Percentiles rank a stretch among this genome's conserved stretches.
Evolutionary conservation across 2,329 filamentous ascomycete species (phyloP).

Genomic region (Pezicula carpinea): DNA sequence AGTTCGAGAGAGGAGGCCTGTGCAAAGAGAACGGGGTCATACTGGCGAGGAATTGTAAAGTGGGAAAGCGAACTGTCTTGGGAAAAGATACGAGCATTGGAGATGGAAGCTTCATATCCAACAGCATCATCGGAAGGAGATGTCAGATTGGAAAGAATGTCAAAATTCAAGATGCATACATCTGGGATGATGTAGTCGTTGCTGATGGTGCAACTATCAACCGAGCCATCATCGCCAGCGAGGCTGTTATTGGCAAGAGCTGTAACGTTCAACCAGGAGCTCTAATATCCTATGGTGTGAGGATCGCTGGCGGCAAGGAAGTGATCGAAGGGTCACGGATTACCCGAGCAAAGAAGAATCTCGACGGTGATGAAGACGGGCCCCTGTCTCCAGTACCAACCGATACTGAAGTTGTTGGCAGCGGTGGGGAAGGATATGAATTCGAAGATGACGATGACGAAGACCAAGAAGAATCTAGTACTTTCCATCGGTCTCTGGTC

Average conservation of each 20-base stretch:
- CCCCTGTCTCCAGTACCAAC: conserved; percentile 28
- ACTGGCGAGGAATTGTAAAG: conserved; percentile 64
- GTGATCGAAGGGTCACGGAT: conserved; percentile 34
- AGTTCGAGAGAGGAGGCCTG: conserved; percentile 61
- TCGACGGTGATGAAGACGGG: conserved; percentile 30
- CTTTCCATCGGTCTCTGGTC: conserved; percentile 47
- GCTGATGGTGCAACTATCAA: conserved; percentile 68
- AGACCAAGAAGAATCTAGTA: conserved; percentile 50
- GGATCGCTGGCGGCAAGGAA: conserved; percentile 57
- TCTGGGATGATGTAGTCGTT: conserved; percentile 82
- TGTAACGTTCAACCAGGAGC: conserved; percentile 67
- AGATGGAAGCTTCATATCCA: conserved; percentile 62
- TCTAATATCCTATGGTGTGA: conserved; percentile 75
- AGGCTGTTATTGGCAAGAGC: conserved; percentile 64
- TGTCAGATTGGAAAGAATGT: conserved; percentile 87
- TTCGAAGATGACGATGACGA: conserved; percentile 57
- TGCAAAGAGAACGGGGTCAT: conserved; percentile 77
- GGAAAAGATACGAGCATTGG: conserved; percentile 74
- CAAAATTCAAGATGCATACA: conserved; percentile 70
- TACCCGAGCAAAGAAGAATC: conserved; percentile 34
- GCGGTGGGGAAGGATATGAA: conserved; percentile 55
- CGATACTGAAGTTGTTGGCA: conserved; percentile 52
- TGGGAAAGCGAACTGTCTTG: conserved; percentile 67
- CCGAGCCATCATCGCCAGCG: conserved; percentile 72
- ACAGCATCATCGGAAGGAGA: conserved; percentile 76